phyloP scores from a whole-genome alignment of 352 stramenopile species.

The Globisporangium nagaii region DNA sequence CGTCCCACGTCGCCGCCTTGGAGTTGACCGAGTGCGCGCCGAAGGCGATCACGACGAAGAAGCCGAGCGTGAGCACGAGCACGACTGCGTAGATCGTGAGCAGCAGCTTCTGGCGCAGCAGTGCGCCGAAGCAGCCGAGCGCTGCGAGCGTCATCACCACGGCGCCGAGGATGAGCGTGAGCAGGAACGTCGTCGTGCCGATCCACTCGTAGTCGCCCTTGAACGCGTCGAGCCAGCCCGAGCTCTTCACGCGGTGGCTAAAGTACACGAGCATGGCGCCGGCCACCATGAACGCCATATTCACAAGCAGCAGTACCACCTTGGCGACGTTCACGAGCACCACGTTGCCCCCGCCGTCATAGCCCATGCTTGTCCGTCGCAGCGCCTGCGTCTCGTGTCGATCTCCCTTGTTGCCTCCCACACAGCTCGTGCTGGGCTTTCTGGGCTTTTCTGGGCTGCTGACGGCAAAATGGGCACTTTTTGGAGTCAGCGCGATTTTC shows the following conservation, averaged over 20 bases:
- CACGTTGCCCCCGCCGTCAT: constrained; percentile 21
- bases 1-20: constrained; percentile 47
- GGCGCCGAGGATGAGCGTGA: constrained; percentile 62
- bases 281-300: constrained; percentile 79
- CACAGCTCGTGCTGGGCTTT: too few species aligned
- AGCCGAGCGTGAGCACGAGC: constrained; percentile 43
- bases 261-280: constrained; percentile 81
- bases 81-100: constrained; percentile 65
- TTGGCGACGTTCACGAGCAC: constrained; percentile 69
- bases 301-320: constrained; percentile 73
- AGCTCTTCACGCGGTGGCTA: constrained; percentile 54
- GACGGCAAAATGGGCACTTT: too few species aligned
- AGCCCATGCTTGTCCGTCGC: neutral
- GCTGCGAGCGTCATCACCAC: constrained; percentile 59
- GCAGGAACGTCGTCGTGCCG: constrained; percentile 51
- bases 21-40: constrained; percentile 48
- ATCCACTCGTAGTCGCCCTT: constrained; percentile 65
- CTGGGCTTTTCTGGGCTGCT: too few species aligned
- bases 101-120: constrained; percentile 61
- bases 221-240: constrained; percentile 73
- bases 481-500: too few species aligned
- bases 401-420: too few species aligned
- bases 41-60: constrained; percentile 67
- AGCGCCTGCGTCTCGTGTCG: too few species aligned
- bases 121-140: constrained; percentile 68